Evolutionary conservation across 805 yeast genomes (phyloP).

Genomic region (Diddensiella santjacobensis): DNA sequence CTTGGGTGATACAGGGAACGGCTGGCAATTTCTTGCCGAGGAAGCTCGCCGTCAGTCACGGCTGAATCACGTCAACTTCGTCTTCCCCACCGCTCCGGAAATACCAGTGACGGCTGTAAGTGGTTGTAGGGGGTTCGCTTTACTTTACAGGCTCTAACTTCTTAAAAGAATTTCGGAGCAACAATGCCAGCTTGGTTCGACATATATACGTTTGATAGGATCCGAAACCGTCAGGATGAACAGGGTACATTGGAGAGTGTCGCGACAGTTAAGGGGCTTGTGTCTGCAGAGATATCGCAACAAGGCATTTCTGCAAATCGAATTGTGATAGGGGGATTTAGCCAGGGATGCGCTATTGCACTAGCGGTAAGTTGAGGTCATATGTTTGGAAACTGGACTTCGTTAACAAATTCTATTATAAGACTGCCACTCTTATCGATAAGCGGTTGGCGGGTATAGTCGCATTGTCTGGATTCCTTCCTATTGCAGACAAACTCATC

Average conservation of each 20-base stretch:
- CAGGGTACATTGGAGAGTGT: constrained; percentile 37
- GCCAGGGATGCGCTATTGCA: constrained; percentile 87
- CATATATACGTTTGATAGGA: constrained; percentile 41
- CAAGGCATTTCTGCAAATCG: constrained; percentile 40
- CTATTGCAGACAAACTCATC: constrained; percentile 25
- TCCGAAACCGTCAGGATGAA: constrained; percentile 32
- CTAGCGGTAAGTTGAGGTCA: constrained; percentile 31
- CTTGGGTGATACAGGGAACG: constrained; percentile 84
- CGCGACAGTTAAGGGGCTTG: constrained; percentile 28
- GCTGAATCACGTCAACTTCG: constrained; percentile 58
- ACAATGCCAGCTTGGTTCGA: constrained; percentile 88
- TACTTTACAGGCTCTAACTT: neutral
- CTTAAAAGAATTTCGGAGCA: constrained; percentile 50
- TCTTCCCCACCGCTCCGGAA: constrained; percentile 89
- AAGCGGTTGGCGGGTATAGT: constrained; percentile 74
- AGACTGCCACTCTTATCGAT: constrained; percentile 25
- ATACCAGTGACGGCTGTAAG: constrained; percentile 55
- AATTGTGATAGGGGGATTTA: constrained; percentile 90
- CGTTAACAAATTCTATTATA: neutral
- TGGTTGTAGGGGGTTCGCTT: constrained; percentile 8
- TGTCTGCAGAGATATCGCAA: constrained; percentile 31
- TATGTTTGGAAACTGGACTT: too few species aligned
- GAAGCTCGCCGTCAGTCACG: constrained; percentile 42
- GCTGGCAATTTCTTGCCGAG: constrained; percentile 82
- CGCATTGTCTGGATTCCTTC: constrained; percentile 72